Evolutionary conservation across 352 stramenopile genomes (phyloP), one percentile per base, ranked within the genome.

Genomic region (Pythium aphanidermatum): DNA sequence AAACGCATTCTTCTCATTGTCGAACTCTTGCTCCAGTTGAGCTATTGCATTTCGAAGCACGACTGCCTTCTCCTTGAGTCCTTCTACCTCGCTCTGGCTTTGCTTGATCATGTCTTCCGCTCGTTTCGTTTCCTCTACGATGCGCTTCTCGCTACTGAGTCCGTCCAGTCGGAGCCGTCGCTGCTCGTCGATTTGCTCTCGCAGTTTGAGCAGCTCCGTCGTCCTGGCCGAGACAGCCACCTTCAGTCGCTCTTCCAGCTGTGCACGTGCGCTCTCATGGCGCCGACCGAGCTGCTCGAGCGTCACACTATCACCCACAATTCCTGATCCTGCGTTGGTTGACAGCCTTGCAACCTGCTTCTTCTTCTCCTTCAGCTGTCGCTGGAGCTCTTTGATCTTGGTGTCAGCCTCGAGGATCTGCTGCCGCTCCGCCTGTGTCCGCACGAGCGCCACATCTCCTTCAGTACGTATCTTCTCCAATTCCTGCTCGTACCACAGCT

Each of bases 401-500:
- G 64, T 62, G 44, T 98, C 95, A 0, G 92, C 62, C 42, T 83
- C 68, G 6, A 59, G 50, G 47, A 94, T 74, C 41, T 92, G 95
- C 46, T 96, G 86, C 32, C 65, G 84, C 86, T 96, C 95, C 41
- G 95, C 91, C 42, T 86, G 74, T 31, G 65, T 60, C 21, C 69
- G 72, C 46, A 86, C 75, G 6, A 86, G 64, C 46, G 63, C 65
- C 41, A 86, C 36, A 55, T 86, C 74, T 25, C 71, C 74, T 27
- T 86, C 74, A 0, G 71, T 78, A 13, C 74, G 74, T 39, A 90
- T 86, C 51, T 94, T 92, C n/a, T 95, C 88, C 46, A 98, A 68
- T 46, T 92, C 73, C 12, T 95, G 69, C 29, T 91, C 83, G 35
- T 68, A 66, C 50, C 63, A 63, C 5, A 32, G 19, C 46, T 63